These are phyloP conservation scores for Vishniacozyma victoriae DNA, from an alignment of 768 basidiomycete species.

Conservation along the genomic window DNA sequence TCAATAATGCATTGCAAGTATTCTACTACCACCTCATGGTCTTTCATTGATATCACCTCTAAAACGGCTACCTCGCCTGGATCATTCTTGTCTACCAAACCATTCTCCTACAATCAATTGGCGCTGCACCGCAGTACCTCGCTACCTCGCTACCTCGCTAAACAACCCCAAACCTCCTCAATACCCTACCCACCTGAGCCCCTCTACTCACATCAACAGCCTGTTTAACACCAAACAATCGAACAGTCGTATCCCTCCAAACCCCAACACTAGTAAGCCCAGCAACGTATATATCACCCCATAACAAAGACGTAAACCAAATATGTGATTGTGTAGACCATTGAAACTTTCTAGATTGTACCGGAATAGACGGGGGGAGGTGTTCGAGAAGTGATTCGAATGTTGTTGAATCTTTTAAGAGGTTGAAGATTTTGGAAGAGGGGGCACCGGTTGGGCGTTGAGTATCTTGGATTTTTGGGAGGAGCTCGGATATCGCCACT, in stretches of 20 bases:
- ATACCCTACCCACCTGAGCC: slow-evolving; percentile 35
- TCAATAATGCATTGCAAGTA: too few species aligned
- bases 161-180: slow-evolving; percentile 38
- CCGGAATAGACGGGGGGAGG: too few species aligned
- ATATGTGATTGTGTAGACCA: slow-evolving; percentile 88
- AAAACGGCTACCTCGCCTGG: too few species aligned
- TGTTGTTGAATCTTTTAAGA: slow-evolving; percentile 65
- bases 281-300: slow-evolving; percentile 91
- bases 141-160: too few species aligned
- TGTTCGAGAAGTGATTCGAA: slow-evolving; percentile 69
- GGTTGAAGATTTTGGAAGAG: slow-evolving; percentile 64
- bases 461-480: slow-evolving; percentile 75
- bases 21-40: too few species aligned
- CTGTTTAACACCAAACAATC: slow-evolving; percentile 86
- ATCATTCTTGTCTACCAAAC: too few species aligned
- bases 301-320: slow-evolving; percentile 88
- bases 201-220: slow-evolving; percentile 66
- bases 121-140: too few species aligned
- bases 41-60: too few species aligned
- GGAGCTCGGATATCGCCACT: slow-evolving; percentile 77
- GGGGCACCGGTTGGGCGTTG: slow-evolving; percentile 63
- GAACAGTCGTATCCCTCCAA: slow-evolving; percentile 87
- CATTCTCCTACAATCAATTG: too few species aligned
- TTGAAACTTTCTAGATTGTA: too few species aligned
- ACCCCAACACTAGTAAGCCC: slow-evolving; percentile 67